Evolutionary conservation across 192 early-diverging fungal species (phyloP), one percentile per base, ranked within the genome.

Genomic region (Backusella sp.): DNA sequence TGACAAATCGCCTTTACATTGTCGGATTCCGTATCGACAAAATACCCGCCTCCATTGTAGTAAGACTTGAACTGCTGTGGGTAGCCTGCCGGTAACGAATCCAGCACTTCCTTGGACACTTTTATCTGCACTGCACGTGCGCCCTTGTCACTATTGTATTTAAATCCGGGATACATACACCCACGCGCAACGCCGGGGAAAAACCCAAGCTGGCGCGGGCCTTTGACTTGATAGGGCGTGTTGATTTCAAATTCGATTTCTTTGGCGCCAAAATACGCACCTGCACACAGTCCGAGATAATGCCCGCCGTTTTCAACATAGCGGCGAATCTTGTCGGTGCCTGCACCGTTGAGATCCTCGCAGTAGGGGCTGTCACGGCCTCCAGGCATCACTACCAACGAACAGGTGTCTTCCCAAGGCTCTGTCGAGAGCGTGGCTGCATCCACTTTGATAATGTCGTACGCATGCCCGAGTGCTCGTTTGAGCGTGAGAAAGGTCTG

Each of bases 201-300:
- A 53, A 98, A 90, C 15, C 78, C 84, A 65, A 98, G 83, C 59
- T 94, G 91, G 35, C 96, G 85, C 11, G 86, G 72, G 17, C 95
- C 96, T 41, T 88, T 77, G 75, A 92, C 86, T 62, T 91, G 81
- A 7, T 73, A 73, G 6, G 80, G 79, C 28, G 84, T 82, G 5
- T 88, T 91, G 0, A 84, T 79, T 83, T 97, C 93, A 85, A 98
- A 97, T 77, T 93, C 91, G 30, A 95, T 90, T 19, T 81, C 78
- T 6, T 78, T 80, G 34, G 86, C 85, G 6, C 86, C 94, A 80
- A 94, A 98, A 82, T 97, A 97, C 2, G 85, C 88, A 23, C 97
- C 98, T 0, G 95, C 96, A 70, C 98, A 97, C 8, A 99, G 91
- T 0, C 98, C 98, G 68, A 96, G 83, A 82, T 96, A 99, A 26